A percentile compares a stretch with the other conserved stretches of the same genome.
Evolutionary conservation across 1,284 basidiomycete genomes (phyloP).

Genomic region (Inonotus hispidus): DNA sequence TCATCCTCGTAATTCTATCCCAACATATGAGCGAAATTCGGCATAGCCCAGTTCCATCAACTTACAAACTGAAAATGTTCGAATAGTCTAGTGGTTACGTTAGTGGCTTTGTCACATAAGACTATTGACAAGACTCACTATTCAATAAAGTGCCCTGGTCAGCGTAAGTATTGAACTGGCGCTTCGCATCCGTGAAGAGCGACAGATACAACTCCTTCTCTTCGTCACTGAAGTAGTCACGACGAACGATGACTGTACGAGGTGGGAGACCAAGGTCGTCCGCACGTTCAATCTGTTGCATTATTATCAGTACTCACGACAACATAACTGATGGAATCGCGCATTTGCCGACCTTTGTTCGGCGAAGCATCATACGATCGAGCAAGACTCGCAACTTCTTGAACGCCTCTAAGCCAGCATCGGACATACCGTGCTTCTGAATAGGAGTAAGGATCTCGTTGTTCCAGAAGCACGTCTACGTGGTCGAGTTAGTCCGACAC

Average conservation of each 20-base stretch:
- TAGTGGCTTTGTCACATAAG: neutral
- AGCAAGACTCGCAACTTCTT: slow-evolving; percentile 87
- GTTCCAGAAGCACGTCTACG: slow-evolving; percentile 83
- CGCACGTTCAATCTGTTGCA: slow-evolving; percentile 76
- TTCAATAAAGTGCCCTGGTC: slow-evolving; percentile 89
- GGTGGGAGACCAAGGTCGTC: slow-evolving; percentile 98
- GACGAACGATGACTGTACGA: slow-evolving; percentile 82
- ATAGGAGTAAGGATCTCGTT: slow-evolving; percentile 93
- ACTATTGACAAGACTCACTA: slow-evolving; percentile 48
- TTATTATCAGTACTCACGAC: neutral
- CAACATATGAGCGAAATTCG: slow-evolving; percentile 80
- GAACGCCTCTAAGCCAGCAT: slow-evolving; percentile 77
- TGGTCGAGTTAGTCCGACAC: neutral
- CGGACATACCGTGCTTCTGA: slow-evolving; percentile 74
- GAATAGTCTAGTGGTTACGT: slow-evolving; percentile 67
- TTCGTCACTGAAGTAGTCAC: slow-evolving; percentile 93
- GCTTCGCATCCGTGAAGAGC: slow-evolving; percentile 88
- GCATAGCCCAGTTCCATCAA: slow-evolving; percentile 35
- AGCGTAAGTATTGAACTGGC: slow-evolving; percentile 89
- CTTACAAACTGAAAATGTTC: slow-evolving; percentile 85
- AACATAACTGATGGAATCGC: neutral
- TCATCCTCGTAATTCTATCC: slow-evolving; percentile 74
- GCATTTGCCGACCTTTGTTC: slow-evolving; percentile 55
- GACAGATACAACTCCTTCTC: slow-evolving; percentile 95
- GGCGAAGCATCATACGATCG: slow-evolving; percentile 94